phyloP scores from a whole-genome alignment of 1,284 basidiomycete genomes.

The Apiotrichum mycotoxinovorans region DNA sequence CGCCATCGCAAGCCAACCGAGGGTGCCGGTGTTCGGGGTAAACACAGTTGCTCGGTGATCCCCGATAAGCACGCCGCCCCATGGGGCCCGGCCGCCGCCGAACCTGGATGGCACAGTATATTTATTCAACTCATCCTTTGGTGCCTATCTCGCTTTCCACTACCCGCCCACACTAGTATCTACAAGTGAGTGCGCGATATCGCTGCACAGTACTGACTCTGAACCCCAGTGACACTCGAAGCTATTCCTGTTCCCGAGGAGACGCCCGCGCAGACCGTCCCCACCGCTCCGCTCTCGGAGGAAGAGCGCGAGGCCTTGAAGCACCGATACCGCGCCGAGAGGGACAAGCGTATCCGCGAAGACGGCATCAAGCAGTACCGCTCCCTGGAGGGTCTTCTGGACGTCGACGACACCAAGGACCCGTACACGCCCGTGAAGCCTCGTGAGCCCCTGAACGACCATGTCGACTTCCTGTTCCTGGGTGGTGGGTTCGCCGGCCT shows the following conservation, averaged over 20 bases:
- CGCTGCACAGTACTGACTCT: not conserved
- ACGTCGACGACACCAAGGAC: constrained; percentile 8
- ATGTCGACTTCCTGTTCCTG: constrained; percentile 14
- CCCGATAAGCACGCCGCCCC: too few species aligned
- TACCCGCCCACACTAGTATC: too few species aligned
- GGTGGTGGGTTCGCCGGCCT: constrained; percentile 18
- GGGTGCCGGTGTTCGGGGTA: too few species aligned
- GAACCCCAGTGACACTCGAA: constrained; percentile 6
- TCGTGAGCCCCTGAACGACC: constrained; percentile 15
- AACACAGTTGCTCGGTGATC: too few species aligned
- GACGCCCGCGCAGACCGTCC: not conserved
- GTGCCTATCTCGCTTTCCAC: too few species aligned
- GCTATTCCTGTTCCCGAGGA: constrained; percentile 3
- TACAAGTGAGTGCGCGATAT: too few species aligned
- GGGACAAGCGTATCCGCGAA: constrained; percentile 12
- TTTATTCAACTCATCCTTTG: too few species aligned
- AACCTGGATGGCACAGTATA: too few species aligned
- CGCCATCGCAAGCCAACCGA: too few species aligned
- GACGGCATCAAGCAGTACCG: constrained; percentile 11
- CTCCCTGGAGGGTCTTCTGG: constrained; percentile 4
- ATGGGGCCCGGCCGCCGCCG: too few species aligned
- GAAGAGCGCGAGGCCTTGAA: constrained; percentile 13
- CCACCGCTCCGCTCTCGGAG: not conserved
- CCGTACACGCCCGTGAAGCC: constrained; percentile 12
- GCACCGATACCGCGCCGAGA: constrained; percentile 9